Percentiles rank a stretch among this genome's conserved stretches.
These are phyloP conservation scores for Diplodia intermedia DNA, from an alignment of 2,329 filamentous ascomycete species.

Conservation along the genomic window DNA sequence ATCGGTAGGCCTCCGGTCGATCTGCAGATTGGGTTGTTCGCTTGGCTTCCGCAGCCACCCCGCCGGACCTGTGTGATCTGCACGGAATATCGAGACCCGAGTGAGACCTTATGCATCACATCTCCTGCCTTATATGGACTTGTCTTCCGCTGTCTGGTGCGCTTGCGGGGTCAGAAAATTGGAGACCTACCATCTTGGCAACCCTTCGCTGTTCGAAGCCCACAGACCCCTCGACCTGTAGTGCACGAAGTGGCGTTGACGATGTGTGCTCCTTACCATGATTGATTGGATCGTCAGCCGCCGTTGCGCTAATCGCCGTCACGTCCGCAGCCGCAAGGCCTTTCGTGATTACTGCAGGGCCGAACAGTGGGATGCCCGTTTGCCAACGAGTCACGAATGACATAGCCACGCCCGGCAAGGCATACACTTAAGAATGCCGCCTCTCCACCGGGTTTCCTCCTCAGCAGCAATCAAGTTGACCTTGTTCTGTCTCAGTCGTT, in stretches of 20 bases:
- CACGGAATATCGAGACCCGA: slow-evolving; percentile 23
- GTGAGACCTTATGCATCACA: slow-evolving; percentile 9
- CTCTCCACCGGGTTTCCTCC: background rate
- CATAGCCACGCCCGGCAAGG: background rate
- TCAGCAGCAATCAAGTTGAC: slow-evolving; percentile 28
- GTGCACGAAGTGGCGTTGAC: slow-evolving; percentile 11
- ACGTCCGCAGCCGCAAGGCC: slow-evolving; percentile 21
- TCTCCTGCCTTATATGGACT: slow-evolving; percentile 14
- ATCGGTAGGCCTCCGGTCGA: background rate
- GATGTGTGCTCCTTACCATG: background rate
- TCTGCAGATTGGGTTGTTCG: slow-evolving; percentile 1
- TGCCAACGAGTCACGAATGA: slow-evolving; percentile 9
- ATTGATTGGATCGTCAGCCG: slow-evolving; percentile 6
- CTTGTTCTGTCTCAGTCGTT: slow-evolving; percentile 29
- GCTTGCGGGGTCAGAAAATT: slow-evolving; percentile 22
- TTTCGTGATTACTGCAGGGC: background rate
- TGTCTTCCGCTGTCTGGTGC: slow-evolving; percentile 5
- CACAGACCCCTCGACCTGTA: slow-evolving; percentile 9
- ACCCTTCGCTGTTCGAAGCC: slow-evolving; percentile 5
- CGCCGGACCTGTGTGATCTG: slow-evolving; percentile 18
- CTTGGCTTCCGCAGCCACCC: slow-evolving; percentile 10
- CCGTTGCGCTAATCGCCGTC: background rate
- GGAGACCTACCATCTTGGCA: slow-evolving; percentile 2
- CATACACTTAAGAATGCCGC: slow-evolving; percentile 18
- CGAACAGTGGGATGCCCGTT: slow-evolving; percentile 4